phyloP scores from a whole-genome alignment of 2,329 filamentous ascomycete species.

The Arthrobotrys conoides region DNA sequence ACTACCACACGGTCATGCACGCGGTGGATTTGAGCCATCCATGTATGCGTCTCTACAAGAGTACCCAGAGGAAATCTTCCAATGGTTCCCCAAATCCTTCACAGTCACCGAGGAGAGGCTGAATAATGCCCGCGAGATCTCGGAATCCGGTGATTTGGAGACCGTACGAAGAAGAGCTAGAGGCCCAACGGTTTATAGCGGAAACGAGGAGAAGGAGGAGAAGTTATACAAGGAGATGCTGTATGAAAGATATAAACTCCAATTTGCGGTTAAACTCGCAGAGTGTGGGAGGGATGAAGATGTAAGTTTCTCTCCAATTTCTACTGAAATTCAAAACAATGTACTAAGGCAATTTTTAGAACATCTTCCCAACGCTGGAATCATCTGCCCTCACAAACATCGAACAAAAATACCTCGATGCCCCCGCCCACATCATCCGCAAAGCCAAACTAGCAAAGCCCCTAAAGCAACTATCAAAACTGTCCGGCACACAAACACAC shows the following conservation, averaged over 20 bases:
- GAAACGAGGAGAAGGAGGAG: slow-evolving; percentile 18
- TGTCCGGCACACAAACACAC: slow-evolving; percentile 40
- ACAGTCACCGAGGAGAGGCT: slow-evolving; percentile 44
- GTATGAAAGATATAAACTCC: slow-evolving; percentile 54
- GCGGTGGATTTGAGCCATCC: slow-evolving; percentile 39
- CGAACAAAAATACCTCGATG: slow-evolving; percentile 48
- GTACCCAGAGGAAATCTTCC: slow-evolving; percentile 54
- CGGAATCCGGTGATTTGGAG: slow-evolving; percentile 37
- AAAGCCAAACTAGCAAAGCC: slow-evolving; percentile 41
- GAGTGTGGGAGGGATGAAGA: slow-evolving; percentile 54
- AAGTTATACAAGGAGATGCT: slow-evolving; percentile 52
- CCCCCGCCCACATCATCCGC: slow-evolving; percentile 27
- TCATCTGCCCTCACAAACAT: slow-evolving; percentile 52
- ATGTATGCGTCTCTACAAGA: slow-evolving; percentile 46
- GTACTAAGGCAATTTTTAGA: slow-evolving; percentile 22
- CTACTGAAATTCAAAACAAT: neutral
- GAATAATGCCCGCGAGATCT: slow-evolving; percentile 36
- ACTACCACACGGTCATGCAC: slow-evolving; percentile 31
- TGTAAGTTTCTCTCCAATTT: slow-evolving; percentile 15
- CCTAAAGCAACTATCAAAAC: slow-evolving; percentile 35
- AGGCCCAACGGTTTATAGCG: neutral
- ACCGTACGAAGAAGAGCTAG: slow-evolving; percentile 26
- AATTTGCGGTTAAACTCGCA: slow-evolving; percentile 53
- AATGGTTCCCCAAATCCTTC: slow-evolving; percentile 54
- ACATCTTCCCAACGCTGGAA: slow-evolving; percentile 44